These are phyloP conservation scores for Nigrospora osmanthi DNA, from an alignment of 2,329 filamentous ascomycete species.

Conservation along the genomic window DNA sequence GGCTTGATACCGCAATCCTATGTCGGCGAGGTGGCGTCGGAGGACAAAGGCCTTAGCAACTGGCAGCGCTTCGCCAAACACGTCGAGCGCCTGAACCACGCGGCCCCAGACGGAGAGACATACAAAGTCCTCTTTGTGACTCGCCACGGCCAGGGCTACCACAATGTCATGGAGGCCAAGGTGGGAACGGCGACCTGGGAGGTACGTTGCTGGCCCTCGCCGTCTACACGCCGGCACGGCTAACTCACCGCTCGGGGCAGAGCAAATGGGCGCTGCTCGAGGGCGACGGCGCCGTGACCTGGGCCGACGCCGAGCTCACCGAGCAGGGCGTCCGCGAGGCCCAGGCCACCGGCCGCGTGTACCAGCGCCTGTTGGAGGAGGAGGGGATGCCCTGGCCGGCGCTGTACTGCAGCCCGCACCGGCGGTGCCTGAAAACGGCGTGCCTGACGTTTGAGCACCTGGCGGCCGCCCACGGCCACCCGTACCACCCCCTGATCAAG, in stretches of 20 bases:
- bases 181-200: conserved; percentile 5
- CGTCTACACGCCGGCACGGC: background rate
- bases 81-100: conserved; percentile 2
- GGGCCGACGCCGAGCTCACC: conserved; percentile 26
- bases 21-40: background rate
- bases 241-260: background rate
- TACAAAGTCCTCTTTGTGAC: conserved; percentile 6
- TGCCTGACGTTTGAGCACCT: conserved; percentile 32
- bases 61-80: conserved; percentile 3
- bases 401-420: conserved; percentile 39
- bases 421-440: conserved; percentile 38
- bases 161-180: conserved; percentile 4
- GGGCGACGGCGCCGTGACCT: conserved; percentile 2
- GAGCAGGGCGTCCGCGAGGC: conserved; percentile 34
- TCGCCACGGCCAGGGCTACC: conserved; percentile 4
- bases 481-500: conserved; percentile 34
- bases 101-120: conserved; percentile 1
- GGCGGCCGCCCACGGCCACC: conserved; percentile 17
- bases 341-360: conserved; percentile 30
- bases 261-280: conserved; percentile 5
- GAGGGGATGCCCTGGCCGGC: conserved; percentile 35
- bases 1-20: background rate
- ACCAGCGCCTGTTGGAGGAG: conserved; percentile 27
- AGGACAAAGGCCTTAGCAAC: background rate
- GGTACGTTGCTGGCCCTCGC: background rate